Base-by-base conservation (phyloP, 352 stramenopile species). In the Achlya hypogyna region DNA sequence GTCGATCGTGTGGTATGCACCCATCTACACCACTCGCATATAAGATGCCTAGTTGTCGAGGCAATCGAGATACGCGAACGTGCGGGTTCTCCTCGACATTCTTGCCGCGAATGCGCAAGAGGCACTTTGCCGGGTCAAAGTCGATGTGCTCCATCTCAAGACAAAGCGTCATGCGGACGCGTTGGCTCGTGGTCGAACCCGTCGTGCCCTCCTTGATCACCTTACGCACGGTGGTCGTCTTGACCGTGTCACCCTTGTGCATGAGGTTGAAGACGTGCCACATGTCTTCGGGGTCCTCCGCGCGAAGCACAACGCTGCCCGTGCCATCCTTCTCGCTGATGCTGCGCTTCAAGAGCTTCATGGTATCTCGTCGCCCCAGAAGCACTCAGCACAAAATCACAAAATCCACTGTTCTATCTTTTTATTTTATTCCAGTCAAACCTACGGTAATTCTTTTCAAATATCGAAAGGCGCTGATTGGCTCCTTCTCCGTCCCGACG, bases 241-340 rank as follows among this genome's bases (percentile, higher is more conserved):
- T 93, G 42, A 99, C 89, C 47, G 84, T 87, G 75, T 99, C 96
- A 18, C 80, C 78, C 49, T 87, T 83, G 71, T 96, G 84, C 42
- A 99, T 96, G 40, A 99, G 80, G 75, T 99, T 99, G 85, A 98
- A 99, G 31, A 97, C 84, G 71, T 99, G 96, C 96, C 96, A 99
- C 78, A 99, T 96, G 76, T 99, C 97, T 76, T 99, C 96, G 4
- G 91, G 78, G 65, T 98, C 96, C 74, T 98, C 93, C 8, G 96
- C 93, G 43, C 91, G 87, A 56, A 99, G 79, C 63, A 95, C 76
- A 23, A 99, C 82, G 14, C 69, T 86, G 27, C 96, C 96, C 53
- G 78, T 87, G 69, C 93, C 93, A 81, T 98, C 95, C 80, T 99
- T 99, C 71, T 92, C 87, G 71, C 78, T 95, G 70, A 97, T 93